Evolutionary conservation across 2,329 filamentous ascomycete species (phyloP), one percentile per base, ranked within the genome.

Genomic region (Sporothrix curviconia): DNA sequence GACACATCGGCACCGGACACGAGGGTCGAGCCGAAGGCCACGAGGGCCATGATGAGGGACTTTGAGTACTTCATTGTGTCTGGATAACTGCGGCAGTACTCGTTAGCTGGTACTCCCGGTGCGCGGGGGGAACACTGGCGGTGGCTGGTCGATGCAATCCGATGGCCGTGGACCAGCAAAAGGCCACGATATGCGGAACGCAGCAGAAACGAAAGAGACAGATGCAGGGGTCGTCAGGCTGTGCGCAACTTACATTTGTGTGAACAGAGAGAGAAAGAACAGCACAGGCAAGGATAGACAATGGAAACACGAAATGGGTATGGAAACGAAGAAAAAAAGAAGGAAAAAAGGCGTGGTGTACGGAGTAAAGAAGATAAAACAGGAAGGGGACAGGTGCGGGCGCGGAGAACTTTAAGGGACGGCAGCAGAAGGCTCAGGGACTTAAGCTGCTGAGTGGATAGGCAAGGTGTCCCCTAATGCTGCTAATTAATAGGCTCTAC

Each of bases 1-100:
- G 90, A 95, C 51, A 79, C 79, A 44, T 78, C 76, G 66, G 82
- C 85, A 64, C 79, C 72, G 64, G 78, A 78, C 60, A 80, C 78
- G 60, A 78, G 73, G 63, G 79, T 78, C 65, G 83, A 15, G 52
- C 52, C 52, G 42, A 43, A 42, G 65, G 76, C 73, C 66, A 78
- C 75, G 62, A 82, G 66, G 65, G 47, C 47, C 39, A 46, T 40
- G 15, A 40, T 37, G 5, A 44, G n/a, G 6, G 72, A 74, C 70
- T 77, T 77, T 66, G 74, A 71, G 60, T 62, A 62, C 61, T 74
- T 74, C 78, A 81, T 81, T 60, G 66, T 74, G 67, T 36, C 7
- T 58, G 51, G 32, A 37, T 17, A 9, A 15, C 7, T 39, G 32
- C n/a, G 15, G 19, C 24, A 22, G 30, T 8, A 4, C 30, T 3